Conservation (phyloP, 192 early-diverging fungal species). For the Entophlyctis helioformis region DNA sequence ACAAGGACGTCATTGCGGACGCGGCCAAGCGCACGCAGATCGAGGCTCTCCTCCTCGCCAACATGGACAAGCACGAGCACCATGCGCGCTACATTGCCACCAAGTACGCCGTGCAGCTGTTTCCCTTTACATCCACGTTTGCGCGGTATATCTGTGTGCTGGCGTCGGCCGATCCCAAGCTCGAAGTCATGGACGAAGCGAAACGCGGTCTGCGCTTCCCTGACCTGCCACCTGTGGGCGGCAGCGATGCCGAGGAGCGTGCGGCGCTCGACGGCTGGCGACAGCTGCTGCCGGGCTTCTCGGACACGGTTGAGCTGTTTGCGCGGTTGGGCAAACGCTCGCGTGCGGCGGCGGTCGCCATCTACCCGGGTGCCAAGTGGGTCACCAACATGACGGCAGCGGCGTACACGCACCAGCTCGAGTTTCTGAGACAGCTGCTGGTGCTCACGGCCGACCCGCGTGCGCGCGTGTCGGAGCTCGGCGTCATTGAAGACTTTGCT, state of each 20-base stretch:
- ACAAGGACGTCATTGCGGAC: conserved; percentile 7
- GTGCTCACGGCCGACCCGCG: conserved; percentile 46
- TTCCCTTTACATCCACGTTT: conserved; percentile 26
- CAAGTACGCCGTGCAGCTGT: conserved; percentile 33
- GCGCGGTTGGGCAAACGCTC: too few relatives aligned
- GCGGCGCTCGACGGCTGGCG: neutral
- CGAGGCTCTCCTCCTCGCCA: conserved; percentile 20
- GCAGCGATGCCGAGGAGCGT: neutral
- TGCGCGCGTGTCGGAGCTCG: conserved; percentile 18
- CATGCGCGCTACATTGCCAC: conserved; percentile 27
- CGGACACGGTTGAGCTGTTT: conserved; percentile 5
- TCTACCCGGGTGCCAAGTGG: neutral
- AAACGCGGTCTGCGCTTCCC: conserved; percentile 34
- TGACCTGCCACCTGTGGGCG: neutral
- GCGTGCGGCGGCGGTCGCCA: too few relatives aligned
- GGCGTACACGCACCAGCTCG: conserved; percentile 42
- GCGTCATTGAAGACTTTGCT: conserved; percentile 2
- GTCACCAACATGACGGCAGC: conserved; percentile 46
- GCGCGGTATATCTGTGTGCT: conserved; percentile 30
- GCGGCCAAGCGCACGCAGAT: conserved; percentile 4
- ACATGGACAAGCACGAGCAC: conserved; percentile 31
- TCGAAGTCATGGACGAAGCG: conserved; percentile 35
- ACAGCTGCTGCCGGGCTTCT: conserved; percentile 11
- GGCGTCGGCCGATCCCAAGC: conserved; percentile 23
- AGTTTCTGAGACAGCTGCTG: conserved; percentile 51